phyloP scores from a whole-genome alignment of 2,329 filamentous ascomycete species.

The Paramyrothecium sp. region DNA sequence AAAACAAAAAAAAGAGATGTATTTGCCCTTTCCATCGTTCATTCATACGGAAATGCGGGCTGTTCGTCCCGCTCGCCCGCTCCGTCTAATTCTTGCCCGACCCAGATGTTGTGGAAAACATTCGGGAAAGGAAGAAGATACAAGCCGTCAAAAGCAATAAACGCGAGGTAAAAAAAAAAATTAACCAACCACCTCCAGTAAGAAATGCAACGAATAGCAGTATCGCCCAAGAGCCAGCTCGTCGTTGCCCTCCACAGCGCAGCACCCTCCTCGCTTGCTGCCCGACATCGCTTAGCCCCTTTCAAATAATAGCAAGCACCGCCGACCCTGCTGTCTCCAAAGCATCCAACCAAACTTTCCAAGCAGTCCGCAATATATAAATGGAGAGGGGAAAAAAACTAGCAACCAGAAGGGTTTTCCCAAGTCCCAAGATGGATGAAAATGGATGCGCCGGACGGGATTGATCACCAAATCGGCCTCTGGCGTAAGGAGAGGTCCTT shows the following conservation, averaged over 20 bases:
- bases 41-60: neutral
- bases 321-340: too few relatives aligned
- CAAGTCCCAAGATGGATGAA: too few relatives aligned
- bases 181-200: neutral
- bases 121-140: neutral
- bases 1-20: neutral
- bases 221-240: too few relatives aligned
- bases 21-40: neutral
- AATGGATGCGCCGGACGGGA: too few relatives aligned
- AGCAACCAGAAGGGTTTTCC: too few relatives aligned
- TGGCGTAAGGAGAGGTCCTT: too few relatives aligned
- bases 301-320: too few relatives aligned
- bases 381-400: too few relatives aligned
- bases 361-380: too few relatives aligned
- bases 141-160: neutral
- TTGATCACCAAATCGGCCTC: too few relatives aligned
- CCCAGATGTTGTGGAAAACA: neutral
- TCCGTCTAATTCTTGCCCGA: neutral
- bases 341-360: too few relatives aligned
- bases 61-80: neutral
- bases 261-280: neutral
- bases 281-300: slow-evolving; percentile 15
- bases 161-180: neutral
- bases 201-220: neutral
- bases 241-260: too few relatives aligned